Base-by-base conservation (phyloP, 2,329 filamentous ascomycete species). In the Diplodia seriata region DNA sequence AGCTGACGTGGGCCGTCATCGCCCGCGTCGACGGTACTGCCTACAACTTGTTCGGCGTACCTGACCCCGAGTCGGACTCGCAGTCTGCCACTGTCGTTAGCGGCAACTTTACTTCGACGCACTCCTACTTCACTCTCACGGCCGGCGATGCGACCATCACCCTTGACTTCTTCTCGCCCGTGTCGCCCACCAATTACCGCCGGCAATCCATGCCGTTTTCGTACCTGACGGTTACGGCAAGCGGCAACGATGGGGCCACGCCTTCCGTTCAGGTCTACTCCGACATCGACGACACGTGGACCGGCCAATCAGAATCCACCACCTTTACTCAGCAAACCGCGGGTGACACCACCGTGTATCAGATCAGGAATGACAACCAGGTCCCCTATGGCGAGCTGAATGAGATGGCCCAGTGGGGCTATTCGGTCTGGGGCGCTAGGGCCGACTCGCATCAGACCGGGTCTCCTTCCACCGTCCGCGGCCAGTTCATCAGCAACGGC, bases 121-220 rank as follows among this genome's bases (percentile, higher is more conserved):
- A 81, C 70, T 77, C 79, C 4, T 70, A 77, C 4, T 82, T 83
- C 68, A 77, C 72, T 7, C 73, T 82, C 14, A 73, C 72, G 43
- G 80, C 80, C 18, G 79, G 79, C 0, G 43, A 71, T 14, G 76
- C 76, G 7, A 74, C 66, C 12, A 73, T 82, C 43, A 76, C 72
- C 0, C 69, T 83, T 38, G 81, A 83, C 69, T 83, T 83, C 69
- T 79, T 83, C 68, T 82, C 81, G 15, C 81, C 81, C 0, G 77
- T 83, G 4, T 80, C 79, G 3, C 80, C 80, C 2, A 75, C 75
- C 1, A 77, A 82, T 70, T 79, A 81, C 68, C 63, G 79, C 4
- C 77, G 81, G 18, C 81, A 83, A 66, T 82, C 80, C 9, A 74
- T 82, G 59, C 81, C 81, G 40, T 83, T 81, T 70, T 76, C 78